These are phyloP conservation scores for Pseudozyma pruni DNA, from an alignment of 1,284 basidiomycete species.

Conservation along the genomic window DNA sequence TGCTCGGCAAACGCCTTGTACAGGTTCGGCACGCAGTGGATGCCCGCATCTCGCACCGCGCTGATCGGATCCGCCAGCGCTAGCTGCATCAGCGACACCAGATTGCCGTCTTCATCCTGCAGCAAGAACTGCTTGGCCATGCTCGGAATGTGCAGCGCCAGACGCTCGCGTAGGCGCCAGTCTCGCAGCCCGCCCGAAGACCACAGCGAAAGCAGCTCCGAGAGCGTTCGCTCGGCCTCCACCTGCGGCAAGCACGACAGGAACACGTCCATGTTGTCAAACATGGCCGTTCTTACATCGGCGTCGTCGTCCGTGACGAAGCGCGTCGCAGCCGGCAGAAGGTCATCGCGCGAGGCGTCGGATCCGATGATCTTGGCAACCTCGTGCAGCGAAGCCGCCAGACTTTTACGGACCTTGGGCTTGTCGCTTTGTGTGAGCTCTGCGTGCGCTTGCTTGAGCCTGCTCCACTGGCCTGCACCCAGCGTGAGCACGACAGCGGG, in stretches of 20 bases:
- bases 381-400: conserved; percentile 89
- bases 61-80: conserved; percentile 83
- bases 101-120: conserved; percentile 65
- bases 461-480: conserved; percentile 79
- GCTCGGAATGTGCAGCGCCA: conserved; percentile 74
- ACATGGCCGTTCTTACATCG: conserved; percentile 73
- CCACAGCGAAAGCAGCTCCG: conserved; percentile 75
- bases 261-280: conserved; percentile 69
- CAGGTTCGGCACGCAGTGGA: conserved; percentile 71
- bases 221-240: conserved; percentile 73
- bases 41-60: conserved; percentile 82
- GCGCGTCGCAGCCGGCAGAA: conserved; percentile 74
- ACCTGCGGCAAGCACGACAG: conserved; percentile 72
- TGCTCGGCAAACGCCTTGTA: conserved; percentile 56
- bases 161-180: conserved; percentile 85
- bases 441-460: conserved; percentile 78
- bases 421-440: conserved; percentile 73
- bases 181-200: conserved; percentile 74
- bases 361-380: conserved; percentile 85
- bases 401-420: conserved; percentile 77
- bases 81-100: conserved; percentile 72
- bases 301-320: conserved; percentile 74
- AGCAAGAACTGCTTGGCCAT: conserved; percentile 70
- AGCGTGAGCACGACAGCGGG: conserved; percentile 90
- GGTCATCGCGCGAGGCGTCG: conserved; percentile 76